A percentile compares a stretch with the other conserved stretches of the same genome.
Evolutionary conservation across 2,329 filamentous ascomycete species (phyloP).

Genomic region (Cucurbitaria berberidis): DNA sequence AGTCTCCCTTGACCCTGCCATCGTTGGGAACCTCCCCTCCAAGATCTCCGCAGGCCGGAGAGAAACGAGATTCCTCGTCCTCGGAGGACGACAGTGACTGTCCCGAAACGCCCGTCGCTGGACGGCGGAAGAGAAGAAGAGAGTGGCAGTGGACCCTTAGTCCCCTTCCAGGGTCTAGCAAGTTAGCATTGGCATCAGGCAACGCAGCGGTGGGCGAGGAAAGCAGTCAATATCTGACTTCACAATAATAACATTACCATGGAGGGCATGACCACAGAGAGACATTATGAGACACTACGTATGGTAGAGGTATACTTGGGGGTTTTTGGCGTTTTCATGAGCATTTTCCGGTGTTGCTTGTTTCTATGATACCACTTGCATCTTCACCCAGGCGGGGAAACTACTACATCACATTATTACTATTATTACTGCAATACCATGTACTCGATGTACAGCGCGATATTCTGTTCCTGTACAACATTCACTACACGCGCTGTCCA

Average conservation of each 20-base stretch:
- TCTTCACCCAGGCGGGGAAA: constrained; percentile 11
- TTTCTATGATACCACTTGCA: constrained; percentile 37
- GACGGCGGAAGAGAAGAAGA: constrained; percentile 59
- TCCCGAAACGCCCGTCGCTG: constrained; percentile 61
- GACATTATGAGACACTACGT: constrained; percentile 8
- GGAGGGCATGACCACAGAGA: constrained; percentile 5
- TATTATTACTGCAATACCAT: neutral
- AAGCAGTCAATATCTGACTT: constrained; percentile 28
- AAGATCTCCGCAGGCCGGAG: constrained; percentile 39
- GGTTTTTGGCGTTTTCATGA: constrained; percentile 28
- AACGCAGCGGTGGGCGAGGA: constrained; percentile 35
- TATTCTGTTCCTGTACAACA: neutral
- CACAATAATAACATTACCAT: neutral
- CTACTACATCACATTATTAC: constrained; percentile 15
- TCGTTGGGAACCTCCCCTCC: constrained; percentile 35
- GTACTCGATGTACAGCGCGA: neutral
- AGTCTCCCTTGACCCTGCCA: constrained; percentile 16
- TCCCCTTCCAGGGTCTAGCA: constrained; percentile 44
- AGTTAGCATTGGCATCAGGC: constrained; percentile 30
- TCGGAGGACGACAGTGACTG: constrained; percentile 57
- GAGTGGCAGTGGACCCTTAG: constrained; percentile 66
- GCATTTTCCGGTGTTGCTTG: constrained; percentile 37
- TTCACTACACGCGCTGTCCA: neutral
- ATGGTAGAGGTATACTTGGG: constrained; percentile 5
- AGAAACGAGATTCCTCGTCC: constrained; percentile 54